Evolutionary conservation across 2,329 filamentous ascomycete species (phyloP).

Genomic region (Diaporthe aspalathi): DNA sequence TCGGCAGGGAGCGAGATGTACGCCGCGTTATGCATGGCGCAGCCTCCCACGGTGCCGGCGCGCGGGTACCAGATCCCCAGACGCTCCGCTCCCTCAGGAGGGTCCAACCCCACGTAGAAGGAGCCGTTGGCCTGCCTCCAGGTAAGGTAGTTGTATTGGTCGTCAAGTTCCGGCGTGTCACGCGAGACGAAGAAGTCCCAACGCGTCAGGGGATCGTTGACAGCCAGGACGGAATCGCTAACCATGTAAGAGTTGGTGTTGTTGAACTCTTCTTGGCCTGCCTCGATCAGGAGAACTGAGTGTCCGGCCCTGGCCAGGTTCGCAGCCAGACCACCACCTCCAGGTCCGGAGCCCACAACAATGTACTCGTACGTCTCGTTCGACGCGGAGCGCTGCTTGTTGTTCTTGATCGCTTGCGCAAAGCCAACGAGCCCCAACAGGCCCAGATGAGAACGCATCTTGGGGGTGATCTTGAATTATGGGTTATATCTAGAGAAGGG

Average conservation of each 20-base stretch:
- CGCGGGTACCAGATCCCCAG: conserved; percentile 53
- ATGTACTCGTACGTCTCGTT: conserved; percentile 61
- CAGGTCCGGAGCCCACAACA: conserved; percentile 64
- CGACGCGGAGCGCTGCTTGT: background rate
- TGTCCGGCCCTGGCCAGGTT: conserved; percentile 64
- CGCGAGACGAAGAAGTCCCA: conserved; percentile 74
- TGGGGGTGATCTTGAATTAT: too few species aligned
- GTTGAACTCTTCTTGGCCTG: conserved; percentile 63
- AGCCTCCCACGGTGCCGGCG: conserved; percentile 52
- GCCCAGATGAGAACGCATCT: too few species aligned
- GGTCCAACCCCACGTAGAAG: conserved; percentile 49
- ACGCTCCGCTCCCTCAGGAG: conserved; percentile 48
- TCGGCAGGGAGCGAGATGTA: conserved; percentile 53
- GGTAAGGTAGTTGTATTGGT: conserved; percentile 60
- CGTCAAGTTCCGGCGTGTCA: conserved; percentile 55
- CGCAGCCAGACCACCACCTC: conserved; percentile 62
- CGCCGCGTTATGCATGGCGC: conserved; percentile 51
- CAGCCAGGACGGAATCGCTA: conserved; percentile 41
- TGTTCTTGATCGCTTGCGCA: too few species aligned
- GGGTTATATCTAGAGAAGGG: too few species aligned
- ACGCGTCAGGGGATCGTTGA: conserved; percentile 43
- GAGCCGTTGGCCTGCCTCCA: conserved; percentile 51
- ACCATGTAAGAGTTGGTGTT: conserved; percentile 43
- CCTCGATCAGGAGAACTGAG: conserved; percentile 65
- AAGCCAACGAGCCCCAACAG: too few species aligned